Conservation (phyloP, 2,329 filamentous ascomycete genomes). For the Apiospora rasikravindrae region DNA sequence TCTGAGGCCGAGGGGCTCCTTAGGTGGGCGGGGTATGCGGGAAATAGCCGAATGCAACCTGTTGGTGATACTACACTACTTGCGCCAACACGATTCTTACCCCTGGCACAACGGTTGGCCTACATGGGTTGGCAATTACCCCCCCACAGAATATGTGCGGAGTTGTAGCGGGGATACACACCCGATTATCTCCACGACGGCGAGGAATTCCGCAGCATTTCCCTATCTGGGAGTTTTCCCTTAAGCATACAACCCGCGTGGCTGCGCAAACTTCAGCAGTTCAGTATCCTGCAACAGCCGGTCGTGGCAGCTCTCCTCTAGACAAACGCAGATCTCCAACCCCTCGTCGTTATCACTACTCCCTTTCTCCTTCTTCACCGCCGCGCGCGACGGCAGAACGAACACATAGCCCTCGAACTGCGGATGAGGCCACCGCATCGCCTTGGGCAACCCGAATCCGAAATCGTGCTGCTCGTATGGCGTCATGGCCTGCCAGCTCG, state of each 20-base stretch:
- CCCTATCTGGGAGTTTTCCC: not conserved
- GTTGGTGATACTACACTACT: no score
- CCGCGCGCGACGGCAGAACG: conserved; percentile 27
- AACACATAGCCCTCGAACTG: conserved; percentile 30
- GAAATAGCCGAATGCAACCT: not conserved
- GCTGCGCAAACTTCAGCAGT: conserved; percentile 24
- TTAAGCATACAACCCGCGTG: not conserved
- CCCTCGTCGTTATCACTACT: conserved; percentile 27
- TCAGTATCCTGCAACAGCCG: conserved; percentile 29
- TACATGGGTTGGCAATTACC: not conserved
- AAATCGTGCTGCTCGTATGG: conserved; percentile 36
- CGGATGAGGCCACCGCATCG: conserved; percentile 28
- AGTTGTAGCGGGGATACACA: no score
- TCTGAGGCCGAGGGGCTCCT: not conserved
- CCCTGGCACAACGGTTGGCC: not conserved
- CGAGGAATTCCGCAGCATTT: no score
- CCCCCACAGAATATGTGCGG: no score
- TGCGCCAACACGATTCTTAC: not conserved
- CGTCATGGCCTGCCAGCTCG: conserved; percentile 35
- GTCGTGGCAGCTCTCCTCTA: conserved; percentile 27
- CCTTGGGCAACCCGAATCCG: conserved; percentile 34
- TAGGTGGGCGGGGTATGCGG: not conserved
- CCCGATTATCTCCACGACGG: no score
- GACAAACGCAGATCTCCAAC: conserved; percentile 29
- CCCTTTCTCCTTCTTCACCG: conserved; percentile 15